Evolutionary conservation across 306 rosid species (phyloP).

Genomic region (Vigna hirtella): DNA sequence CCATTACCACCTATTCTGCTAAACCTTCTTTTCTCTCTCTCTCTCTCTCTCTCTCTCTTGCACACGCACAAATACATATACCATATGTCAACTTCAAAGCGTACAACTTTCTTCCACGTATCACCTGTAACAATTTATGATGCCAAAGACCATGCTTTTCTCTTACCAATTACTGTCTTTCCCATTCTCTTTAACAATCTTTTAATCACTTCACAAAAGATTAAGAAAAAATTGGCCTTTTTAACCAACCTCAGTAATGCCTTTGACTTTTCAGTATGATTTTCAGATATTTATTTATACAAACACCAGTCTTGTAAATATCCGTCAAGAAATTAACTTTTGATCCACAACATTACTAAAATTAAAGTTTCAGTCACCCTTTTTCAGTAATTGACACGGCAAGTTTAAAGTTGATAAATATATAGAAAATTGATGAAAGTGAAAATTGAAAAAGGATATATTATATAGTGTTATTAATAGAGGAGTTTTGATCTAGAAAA

Average conservation of each 20-base stretch:
- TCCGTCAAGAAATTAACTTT: not conserved
- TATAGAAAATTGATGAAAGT: too few species aligned
- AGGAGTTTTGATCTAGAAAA: too few species aligned
- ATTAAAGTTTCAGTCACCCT: too few species aligned
- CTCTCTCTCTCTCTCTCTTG: not conserved
- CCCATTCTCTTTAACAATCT: not conserved
- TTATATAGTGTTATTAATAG: too few species aligned
- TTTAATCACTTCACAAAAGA: not conserved
- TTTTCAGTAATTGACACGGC: too few species aligned
- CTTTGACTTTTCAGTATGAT: not conserved
- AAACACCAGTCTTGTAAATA: not conserved
- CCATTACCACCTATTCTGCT: constrained; percentile 8
- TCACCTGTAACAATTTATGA: constrained; percentile 41
- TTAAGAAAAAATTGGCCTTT: not conserved
- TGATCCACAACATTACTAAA: too few species aligned
- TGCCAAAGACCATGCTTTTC: constrained; percentile 41
- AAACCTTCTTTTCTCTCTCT: not conserved
- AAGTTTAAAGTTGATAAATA: too few species aligned
- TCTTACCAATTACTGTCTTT: not conserved
- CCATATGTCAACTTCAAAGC: constrained; percentile 63
- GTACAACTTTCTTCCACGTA: constrained; percentile 62
- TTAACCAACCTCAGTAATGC: not conserved
- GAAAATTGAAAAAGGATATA: too few species aligned
- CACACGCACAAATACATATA: constrained; percentile 31
- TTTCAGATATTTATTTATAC: too few species aligned